Evolutionary conservation across 2,329 filamentous ascomycete species (phyloP).

Genomic region (Arthrobotrys conoides): DNA sequence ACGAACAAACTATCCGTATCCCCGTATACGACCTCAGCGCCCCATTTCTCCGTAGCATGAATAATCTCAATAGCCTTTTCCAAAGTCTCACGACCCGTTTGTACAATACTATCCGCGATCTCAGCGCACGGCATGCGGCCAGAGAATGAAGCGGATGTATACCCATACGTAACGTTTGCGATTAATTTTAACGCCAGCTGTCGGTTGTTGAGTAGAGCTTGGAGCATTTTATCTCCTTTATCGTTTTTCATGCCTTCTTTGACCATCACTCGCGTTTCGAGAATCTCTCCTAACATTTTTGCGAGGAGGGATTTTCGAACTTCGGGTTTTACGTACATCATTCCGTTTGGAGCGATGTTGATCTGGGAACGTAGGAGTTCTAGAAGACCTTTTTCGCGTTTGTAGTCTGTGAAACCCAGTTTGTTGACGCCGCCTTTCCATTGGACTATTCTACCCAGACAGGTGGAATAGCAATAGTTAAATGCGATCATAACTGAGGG

Average conservation of each 20-base stretch:
- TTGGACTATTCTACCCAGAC: slow-evolving; percentile 83
- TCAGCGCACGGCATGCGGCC: slow-evolving; percentile 98
- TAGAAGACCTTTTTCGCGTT: slow-evolving; percentile 80
- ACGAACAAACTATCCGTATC: slow-evolving; percentile 97
- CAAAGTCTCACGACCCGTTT: slow-evolving; percentile 92
- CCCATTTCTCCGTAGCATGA: slow-evolving; percentile 88
- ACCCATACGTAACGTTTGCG: slow-evolving; percentile 99
- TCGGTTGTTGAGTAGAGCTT: slow-evolving; percentile 90
- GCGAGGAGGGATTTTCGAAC: slow-evolving; percentile 91
- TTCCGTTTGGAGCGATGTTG: slow-evolving; percentile 94
- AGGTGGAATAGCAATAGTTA: slow-evolving; percentile 99
- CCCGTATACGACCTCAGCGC: slow-evolving; percentile 96
- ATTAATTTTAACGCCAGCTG: slow-evolving; percentile 95
- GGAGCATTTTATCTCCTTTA: slow-evolving; percentile 86
- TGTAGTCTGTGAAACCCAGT: slow-evolving; percentile 92
- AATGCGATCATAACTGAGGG: slow-evolving; percentile 99
- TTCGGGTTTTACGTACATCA: slow-evolving; percentile 90
- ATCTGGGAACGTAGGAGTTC: slow-evolving; percentile 85
- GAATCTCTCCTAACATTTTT: slow-evolving; percentile 95
- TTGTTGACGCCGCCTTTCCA: slow-evolving; percentile 90
- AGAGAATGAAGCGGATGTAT: slow-evolving; percentile 96
- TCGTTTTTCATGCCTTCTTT: slow-evolving; percentile 95
- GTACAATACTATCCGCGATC: slow-evolving; percentile 97
- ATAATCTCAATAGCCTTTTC: slow-evolving; percentile 90
- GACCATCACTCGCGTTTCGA: slow-evolving; percentile 97